These are phyloP conservation scores for Stephania cephalantha DNA, from an alignment of 164 flowering plant species.

Conservation along the genomic window DNA sequence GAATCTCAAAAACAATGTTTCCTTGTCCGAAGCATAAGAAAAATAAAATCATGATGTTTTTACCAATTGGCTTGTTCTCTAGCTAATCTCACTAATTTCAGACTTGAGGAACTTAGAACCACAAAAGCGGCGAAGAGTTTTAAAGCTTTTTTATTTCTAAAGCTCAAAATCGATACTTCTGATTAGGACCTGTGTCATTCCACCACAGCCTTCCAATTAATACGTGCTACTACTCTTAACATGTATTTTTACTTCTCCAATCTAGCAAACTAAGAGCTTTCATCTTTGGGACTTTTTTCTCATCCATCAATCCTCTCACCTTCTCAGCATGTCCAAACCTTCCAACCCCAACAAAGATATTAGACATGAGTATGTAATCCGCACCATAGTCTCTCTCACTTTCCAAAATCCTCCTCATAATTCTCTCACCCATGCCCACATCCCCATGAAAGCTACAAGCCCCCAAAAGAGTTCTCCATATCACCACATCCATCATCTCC, in stretches of 20 bases:
- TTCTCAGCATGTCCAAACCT: constrained; percentile 23
- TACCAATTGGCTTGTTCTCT: too few relatives aligned
- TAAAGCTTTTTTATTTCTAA: too few relatives aligned
- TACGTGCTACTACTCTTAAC: too few relatives aligned
- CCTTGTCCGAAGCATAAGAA: not conserved
- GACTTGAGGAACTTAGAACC: too few relatives aligned
- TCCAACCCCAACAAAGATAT: constrained; percentile 21
- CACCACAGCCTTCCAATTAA: too few relatives aligned
- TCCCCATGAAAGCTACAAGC: constrained; percentile 27
- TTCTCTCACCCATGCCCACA: constrained; percentile 21
- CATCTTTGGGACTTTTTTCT: constrained; percentile 14
- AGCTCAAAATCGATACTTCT: too few relatives aligned
- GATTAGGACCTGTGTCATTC: too few relatives aligned
- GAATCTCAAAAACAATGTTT: not conserved
- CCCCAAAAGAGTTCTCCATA: constrained; percentile 27
- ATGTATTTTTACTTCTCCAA: not conserved
- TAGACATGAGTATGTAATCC: constrained; percentile 24
- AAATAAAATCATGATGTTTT: not conserved
- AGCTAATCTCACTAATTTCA: too few relatives aligned
- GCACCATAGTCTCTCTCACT: constrained; percentile 16
- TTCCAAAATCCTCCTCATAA: constrained; percentile 13
- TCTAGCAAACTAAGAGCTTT: constrained; percentile 21
- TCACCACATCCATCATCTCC: constrained; percentile 14
- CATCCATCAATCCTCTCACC: constrained; percentile 19
- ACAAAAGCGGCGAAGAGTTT: too few relatives aligned